Conservation (phyloP, 2,329 filamentous ascomycete species). For the Arthroderma sp. region DNA sequence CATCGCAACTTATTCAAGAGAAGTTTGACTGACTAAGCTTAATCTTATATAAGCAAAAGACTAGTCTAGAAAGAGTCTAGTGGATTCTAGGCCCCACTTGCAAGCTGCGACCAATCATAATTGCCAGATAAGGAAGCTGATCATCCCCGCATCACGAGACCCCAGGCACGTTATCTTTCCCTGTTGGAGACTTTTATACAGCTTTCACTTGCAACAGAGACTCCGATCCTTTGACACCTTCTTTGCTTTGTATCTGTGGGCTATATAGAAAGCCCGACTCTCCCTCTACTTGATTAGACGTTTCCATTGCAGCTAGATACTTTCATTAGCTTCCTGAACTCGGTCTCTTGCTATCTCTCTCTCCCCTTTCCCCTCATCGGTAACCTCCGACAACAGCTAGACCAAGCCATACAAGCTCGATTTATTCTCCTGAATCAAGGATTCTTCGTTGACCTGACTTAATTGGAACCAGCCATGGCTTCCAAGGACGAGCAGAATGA, state of each 20-base stretch:
- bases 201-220: not conserved
- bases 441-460: not conserved
- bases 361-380: too few relatives aligned
- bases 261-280: not conserved
- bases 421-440: not conserved
- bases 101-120: not conserved
- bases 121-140: not conserved
- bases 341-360: not conserved
- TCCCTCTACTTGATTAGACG: not conserved
- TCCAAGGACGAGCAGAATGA: not conserved
- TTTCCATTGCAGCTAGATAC: not conserved
- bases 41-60: not conserved
- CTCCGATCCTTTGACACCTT: not conserved
- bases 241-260: not conserved
- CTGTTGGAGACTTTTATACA: not conserved
- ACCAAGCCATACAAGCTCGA: not conserved
- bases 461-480: not conserved
- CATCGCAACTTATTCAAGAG: not conserved
- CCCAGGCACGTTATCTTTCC: not conserved
- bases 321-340: not conserved
- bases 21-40: not conserved
- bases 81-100: not conserved
- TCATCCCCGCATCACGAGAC: conserved; percentile 3
- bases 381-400: not conserved
- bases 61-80: not conserved